Evolutionary conservation across 306 rosid species (phyloP), one percentile per base, ranked within the genome.

Genomic region (Acacia confusa): DNA sequence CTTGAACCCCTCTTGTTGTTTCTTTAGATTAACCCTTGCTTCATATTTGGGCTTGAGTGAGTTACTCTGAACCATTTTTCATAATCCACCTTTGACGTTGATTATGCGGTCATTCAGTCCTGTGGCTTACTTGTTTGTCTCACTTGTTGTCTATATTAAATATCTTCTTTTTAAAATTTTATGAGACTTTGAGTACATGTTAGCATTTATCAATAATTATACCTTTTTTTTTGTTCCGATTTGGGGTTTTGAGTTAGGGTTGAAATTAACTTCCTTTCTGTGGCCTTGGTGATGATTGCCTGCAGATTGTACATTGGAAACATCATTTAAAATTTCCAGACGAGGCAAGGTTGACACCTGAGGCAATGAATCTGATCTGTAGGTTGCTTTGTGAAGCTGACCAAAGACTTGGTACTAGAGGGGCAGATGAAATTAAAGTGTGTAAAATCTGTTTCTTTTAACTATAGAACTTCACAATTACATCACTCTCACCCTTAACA

Each of bases 261-360:
- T 50, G 25, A 41, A 61, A 30, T 68, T 58, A 32, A 43, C 48
- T 70, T 75, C 14, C 47, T 34, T 44, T 2, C 20, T 45, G 74
- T 72, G 66, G 43, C 82, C 79, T 44, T 70, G 61, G 28, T 66
- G 75, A 65, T 60, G 79, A 43, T 38, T 82, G 41, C 64, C 47
- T 80, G 74, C 88, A 94, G 98, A 94, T 94, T 75, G 97, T 92
- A 85, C 85, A 89, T 78, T 94, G 98, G 98, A 92, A 83, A 90
- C 85, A 90, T 87, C 97, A 94, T 89, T 89, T 94, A 63, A 94
- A 92, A 82, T 94, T 94, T 85, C 98, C 97, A 1, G 95, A 87
- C 12, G 97, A 92, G 85, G 87, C 83, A 74, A 89, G 98, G 79
- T 80, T 94, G 84, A 81, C 97, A 17, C 97, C 97, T 24, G 92